phyloP scores from a whole-genome alignment of 345 rosid genomes.

The Eucalyptus coolabah region DNA sequence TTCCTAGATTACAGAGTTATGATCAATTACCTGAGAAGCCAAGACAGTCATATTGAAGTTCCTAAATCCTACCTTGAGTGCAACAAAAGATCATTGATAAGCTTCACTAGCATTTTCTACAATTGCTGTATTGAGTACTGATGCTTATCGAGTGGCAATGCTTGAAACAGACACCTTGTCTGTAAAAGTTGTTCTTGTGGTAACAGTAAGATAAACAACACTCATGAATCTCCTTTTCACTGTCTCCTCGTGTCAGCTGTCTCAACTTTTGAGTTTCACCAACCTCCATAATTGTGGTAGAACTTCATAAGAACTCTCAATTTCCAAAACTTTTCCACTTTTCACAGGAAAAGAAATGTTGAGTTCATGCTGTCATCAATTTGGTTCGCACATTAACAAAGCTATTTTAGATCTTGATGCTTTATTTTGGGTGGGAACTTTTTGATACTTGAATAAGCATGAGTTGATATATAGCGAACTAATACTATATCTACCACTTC shows the following conservation, averaged over 20 bases:
- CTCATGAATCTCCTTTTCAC: fast-evolving
- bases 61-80: no score
- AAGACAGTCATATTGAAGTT: no score
- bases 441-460: neutral
- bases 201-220: no score
- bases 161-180: no score
- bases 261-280: neutral
- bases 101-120: no score
- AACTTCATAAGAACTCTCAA: neutral
- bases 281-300: neutral
- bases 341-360: neutral
- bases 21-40: no score
- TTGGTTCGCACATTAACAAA: neutral
- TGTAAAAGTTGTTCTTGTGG: no score
- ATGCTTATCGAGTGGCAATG: no score
- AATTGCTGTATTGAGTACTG: no score
- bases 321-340: neutral
- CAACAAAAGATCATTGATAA: no score
- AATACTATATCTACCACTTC: neutral
- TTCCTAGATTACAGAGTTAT: no score
- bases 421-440: neutral
- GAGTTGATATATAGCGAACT: fast-evolving
- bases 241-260: neutral
- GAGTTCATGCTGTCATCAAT: neutral
- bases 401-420: neutral